Evolutionary conservation across 306 rosid species (phyloP), one percentile per base, ranked within the genome.

Genomic region (Myrica gale): DNA sequence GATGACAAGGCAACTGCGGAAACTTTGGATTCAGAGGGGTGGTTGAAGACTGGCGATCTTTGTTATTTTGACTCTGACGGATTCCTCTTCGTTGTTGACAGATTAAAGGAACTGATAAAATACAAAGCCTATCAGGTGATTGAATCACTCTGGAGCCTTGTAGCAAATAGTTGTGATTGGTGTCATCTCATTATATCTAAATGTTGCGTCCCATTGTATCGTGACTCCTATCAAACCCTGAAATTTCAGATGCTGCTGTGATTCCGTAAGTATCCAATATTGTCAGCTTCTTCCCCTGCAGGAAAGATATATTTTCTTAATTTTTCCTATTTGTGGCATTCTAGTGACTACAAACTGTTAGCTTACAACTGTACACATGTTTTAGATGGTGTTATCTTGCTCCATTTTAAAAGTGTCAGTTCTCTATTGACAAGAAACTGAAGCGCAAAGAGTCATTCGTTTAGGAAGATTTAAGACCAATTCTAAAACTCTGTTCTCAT

Each of bases 41-140:
- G 98, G 98, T 77, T 92, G 26, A 95, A 90, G 86, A 92, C 97
- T 0, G 97, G 98, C 0, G 98, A 95, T 89, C 97, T 95, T 71
- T 95, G 97, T 76, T 89, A 85, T 80, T 95, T 95, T 79, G 97
- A 95, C 76, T 87, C 92, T n/a, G 85, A 88, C 44, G 97, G 98
- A 32, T 90, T 72, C 77, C 86, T 95, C 43, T 92, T 76, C 81
- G 84, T 95, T 23, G 93, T 95, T 26, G 98, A 92, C 78, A 88
- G 97, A 55, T 81, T 95, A 37, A 95, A 95, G 86, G 98, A 95
- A 74, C 83, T 95, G 90, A 95, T 95, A 73, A 90, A 95, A 80
- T 95, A 92, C 89, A 95, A 92, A 79, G 98, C 84, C 41, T 92
- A 90, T 90, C 97, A 92, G 92, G 97, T 95, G 79, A 88, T 44